Evolutionary conservation across 352 stramenopile species (phyloP), one percentile per base, ranked within the genome.

Genomic region (Phytophthora quininea): DNA sequence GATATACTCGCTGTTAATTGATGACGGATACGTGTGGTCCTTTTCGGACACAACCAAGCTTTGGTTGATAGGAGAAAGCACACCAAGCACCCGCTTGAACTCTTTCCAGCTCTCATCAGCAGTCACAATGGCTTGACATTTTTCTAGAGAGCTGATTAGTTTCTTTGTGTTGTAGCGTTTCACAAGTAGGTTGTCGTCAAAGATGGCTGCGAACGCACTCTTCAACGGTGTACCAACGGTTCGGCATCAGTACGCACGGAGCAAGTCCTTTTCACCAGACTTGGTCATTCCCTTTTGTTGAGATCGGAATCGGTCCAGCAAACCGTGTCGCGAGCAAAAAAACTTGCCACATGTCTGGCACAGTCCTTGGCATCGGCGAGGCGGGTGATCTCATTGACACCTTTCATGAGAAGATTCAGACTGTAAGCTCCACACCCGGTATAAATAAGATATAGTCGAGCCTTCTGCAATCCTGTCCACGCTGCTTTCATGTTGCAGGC

Each of bases 371-470:
- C 11, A 2, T 33, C 47, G 7, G 8, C 47, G 24, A 54, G 11
- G 30, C 15, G 14, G 24, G 31, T 53, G 47, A 53, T 35, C 15
- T 32, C 43, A 5, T n/a, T 29, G 4, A 49, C 46, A 29, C 31
- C 46, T 37, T 54, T 54, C 48, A 54, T 40, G 4, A 54, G 48
- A 3, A 54, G 27, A 54, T 54, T 40, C 8, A 54, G 27, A 24
- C 19, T 30, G 27, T 54, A 24, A 5, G 48, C 48, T 4, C 3
- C 27, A 54, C 48, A 54, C 2, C 24, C 27, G 15, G 14, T 54
- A 30, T 30, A 54, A 2, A 29, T 24, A 2, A 54, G 2, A 19
- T 14, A 27, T 15, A n/a, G 48, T 5, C 48, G 30, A 10, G 15
- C 1, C n/a, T 54, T 37, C 48, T 54, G 10, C 24, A 53, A 31